Evolutionary conservation across 169 alveolate species (phyloP).

Genomic region (Plasmodium vivax): DNA sequence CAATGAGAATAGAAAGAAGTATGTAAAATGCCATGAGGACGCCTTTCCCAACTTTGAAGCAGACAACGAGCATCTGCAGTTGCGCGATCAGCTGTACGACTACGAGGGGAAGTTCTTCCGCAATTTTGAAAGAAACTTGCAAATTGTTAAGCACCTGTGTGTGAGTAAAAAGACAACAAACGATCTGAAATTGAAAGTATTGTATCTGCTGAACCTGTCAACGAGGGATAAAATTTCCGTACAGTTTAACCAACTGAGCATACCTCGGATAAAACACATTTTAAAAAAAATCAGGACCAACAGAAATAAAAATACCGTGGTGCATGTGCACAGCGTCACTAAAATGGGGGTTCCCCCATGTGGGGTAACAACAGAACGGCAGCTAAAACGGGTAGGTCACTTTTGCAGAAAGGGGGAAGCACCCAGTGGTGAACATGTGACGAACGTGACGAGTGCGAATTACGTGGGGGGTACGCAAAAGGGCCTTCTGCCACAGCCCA

Average conservation of each 20-base stretch:
- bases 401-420: background rate
- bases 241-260: conserved; percentile 18
- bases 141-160: conserved; percentile 20
- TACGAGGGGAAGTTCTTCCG: background rate
- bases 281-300: conserved; percentile 6
- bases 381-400: background rate
- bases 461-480: background rate
- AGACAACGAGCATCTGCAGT: background rate
- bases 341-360: background rate
- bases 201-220: conserved; percentile 22
- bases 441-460: background rate
- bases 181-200: conserved; percentile 28
- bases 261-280: conserved; percentile 32
- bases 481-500: background rate
- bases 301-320: conserved; percentile 2
- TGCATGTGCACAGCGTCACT: conserved; percentile 17
- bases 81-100: conserved; percentile 12
- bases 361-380: background rate
- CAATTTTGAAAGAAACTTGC: conserved; percentile 17
- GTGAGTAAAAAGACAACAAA: conserved; percentile 1
- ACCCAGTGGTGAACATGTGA: background rate
- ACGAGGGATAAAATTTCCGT: conserved; percentile 27
- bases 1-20: conserved; percentile 55
- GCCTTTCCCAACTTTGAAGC: conserved; percentile 16
- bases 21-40: conserved; percentile 17